Evolutionary conservation across 768 basidiomycete genomes (phyloP).

Genomic region (Leccinum subgranulosum): DNA sequence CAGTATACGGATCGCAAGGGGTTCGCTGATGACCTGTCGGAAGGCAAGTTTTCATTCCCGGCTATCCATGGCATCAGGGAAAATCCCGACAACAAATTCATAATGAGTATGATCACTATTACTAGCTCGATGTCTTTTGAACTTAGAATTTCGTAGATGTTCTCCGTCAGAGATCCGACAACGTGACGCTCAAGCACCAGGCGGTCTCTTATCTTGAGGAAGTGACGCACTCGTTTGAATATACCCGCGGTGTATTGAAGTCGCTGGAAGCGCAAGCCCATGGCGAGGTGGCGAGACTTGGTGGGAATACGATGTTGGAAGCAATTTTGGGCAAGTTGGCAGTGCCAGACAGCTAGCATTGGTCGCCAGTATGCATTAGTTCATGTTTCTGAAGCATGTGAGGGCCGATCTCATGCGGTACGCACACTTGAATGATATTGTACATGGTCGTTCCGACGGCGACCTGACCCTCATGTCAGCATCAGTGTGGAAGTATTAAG

Average conservation of each 20-base stretch:
- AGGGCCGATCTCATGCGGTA: not conserved
- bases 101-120: conserved; percentile 63
- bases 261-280: conserved; percentile 65
- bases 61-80: conserved; percentile 86
- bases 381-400: not conserved
- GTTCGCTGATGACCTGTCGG: conserved; percentile 91
- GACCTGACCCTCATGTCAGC: not conserved
- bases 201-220: conserved; percentile 75
- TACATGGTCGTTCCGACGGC: not conserved
- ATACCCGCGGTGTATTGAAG: conserved; percentile 69
- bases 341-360: conserved; percentile 3
- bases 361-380: conserved; percentile 5
- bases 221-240: conserved; percentile 82
- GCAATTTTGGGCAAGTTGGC: conserved; percentile 53
- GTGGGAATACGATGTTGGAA: conserved; percentile 69
- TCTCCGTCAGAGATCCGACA: conserved; percentile 82
- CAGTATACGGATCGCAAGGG: conserved; percentile 85
- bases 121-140: not conserved
- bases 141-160: conserved; percentile 53
- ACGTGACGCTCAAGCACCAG: conserved; percentile 76
- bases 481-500: not conserved
- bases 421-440: not conserved
- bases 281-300: conserved; percentile 68
- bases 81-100: conserved; percentile 69
- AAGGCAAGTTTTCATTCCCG: conserved; percentile 98